Base-by-base conservation (phyloP, 345 rosid genomes). In the Kernera saxatilis region DNA sequence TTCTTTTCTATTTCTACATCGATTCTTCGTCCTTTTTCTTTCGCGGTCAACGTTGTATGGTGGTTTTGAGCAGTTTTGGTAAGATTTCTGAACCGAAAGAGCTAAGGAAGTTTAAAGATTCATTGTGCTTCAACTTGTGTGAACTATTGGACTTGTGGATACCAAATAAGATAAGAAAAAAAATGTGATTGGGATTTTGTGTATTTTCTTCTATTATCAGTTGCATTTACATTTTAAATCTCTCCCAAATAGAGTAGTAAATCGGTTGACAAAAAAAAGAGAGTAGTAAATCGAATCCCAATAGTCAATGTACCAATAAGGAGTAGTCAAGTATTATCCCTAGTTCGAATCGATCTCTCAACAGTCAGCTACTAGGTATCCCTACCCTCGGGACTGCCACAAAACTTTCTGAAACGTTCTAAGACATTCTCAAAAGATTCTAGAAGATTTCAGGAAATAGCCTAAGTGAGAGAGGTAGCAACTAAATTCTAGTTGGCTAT, bases 51-150 rank as follows among this genome's bases (percentile, higher is more conserved):
- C 54, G 1, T 74, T 61, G 62, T 74, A 73, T 58, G 67, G 68
- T 64, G 71, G 58, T 54, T 64, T 64, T 72, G 71, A 54, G 65
- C 71, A 73, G 77, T 73, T 73, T 73, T 73, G 66, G 71, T 64
- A 36, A 73, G 26, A 73, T 33, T 43, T 44, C 13, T 54, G 29
- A 50, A 62, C 63, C 35, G 7, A 51, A 61, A 51, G 27, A 62
- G 69, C 44, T 17, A 32, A 44, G 49, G 40, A 57, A 63, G 23
- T 35, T 49, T 29, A 17, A 15, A 52, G 45, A 56, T 54, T 64
- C 48, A 22, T 41, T 62, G 59, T 59, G 45, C 27, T 62, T 62
- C 18, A 29, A 10, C 45, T 51, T 52, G 53, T 50, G 63, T 71
- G 62, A 39, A 61, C 61, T 61, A 61, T 40, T 51, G 51, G 44